phyloP scores from a whole-genome alignment of 2,329 filamentous ascomycete genomes.

The Arthroderma uncinatum region DNA sequence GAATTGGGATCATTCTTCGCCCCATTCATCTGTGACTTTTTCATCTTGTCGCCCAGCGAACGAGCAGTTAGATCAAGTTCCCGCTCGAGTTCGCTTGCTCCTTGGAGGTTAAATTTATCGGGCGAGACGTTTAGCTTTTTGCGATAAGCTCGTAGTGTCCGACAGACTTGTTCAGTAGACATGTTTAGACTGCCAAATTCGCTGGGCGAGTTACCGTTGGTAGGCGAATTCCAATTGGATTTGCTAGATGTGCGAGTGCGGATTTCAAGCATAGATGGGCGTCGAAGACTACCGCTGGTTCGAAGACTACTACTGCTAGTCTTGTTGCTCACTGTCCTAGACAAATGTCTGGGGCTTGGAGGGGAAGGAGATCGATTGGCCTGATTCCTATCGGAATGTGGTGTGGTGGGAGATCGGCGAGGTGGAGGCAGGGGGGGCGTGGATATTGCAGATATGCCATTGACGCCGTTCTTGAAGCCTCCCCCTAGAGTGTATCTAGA shows the following conservation, averaged over 20 bases:
- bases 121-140: conserved; percentile 44
- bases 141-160: conserved; percentile 47
- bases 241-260: conserved; percentile 38
- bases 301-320: conserved; percentile 22
- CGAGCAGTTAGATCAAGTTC: conserved; percentile 42
- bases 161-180: conserved; percentile 48
- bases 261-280: conserved; percentile 39
- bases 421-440: conserved; percentile 22
- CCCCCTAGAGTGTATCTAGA: conserved; percentile 42
- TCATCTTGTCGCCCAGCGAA: conserved; percentile 23
- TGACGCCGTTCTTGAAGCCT: conserved; percentile 23
- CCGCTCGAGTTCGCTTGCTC: conserved; percentile 45
- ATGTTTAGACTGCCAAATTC: conserved; percentile 40
- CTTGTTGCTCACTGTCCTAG: conserved; percentile 14
- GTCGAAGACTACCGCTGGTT: conserved; percentile 28
- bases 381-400: conserved; percentile 19
- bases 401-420: conserved; percentile 24
- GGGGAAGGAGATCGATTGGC: conserved; percentile 29
- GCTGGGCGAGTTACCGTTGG: conserved; percentile 19
- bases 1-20: background rate
- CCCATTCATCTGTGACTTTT: conserved; percentile 21
- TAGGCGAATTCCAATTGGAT: conserved; percentile 21
- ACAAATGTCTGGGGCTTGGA: conserved; percentile 23
- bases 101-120: conserved; percentile 35
- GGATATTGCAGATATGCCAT: conserved; percentile 17